Percentiles rank a stretch among this genome's conserved stretches.
Evolutionary conservation across 2,329 filamentous ascomycete genomes (phyloP).

Genomic region (Aspergillus persii): DNA sequence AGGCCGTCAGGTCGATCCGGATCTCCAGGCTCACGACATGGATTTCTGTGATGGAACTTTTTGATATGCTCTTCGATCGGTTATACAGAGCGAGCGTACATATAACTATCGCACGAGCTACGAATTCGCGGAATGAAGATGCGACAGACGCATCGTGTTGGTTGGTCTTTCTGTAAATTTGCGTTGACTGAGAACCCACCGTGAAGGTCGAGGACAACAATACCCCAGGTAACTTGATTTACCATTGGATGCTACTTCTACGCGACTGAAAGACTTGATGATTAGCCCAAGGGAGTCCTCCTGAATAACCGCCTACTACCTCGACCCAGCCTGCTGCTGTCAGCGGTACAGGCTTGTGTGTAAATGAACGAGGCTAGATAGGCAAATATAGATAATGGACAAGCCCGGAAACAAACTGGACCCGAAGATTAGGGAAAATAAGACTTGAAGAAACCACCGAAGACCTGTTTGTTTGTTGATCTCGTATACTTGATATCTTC

Average conservation of each 20-base stretch:
- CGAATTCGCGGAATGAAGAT: background rate
- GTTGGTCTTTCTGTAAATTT: background rate
- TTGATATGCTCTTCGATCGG: background rate
- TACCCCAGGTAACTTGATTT: no score
- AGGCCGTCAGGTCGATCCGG: constrained; percentile 73
- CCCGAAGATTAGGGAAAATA: no score
- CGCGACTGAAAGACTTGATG: background rate
- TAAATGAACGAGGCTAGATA: background rate
- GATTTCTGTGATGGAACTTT: background rate
- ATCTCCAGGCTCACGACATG: constrained; percentile 40
- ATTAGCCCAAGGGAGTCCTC: background rate
- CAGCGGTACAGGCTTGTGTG: background rate
- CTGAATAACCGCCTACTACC: background rate
- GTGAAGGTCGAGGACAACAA: background rate
- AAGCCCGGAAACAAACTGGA: no score
- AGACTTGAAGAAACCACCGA: no score
- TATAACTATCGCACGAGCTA: background rate
- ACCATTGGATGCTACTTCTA: background rate
- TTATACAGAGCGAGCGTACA: background rate
- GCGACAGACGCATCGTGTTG: background rate
- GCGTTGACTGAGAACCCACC: background rate
- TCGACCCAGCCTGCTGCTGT: no score
- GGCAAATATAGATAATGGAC: background rate
- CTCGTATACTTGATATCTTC: background rate
- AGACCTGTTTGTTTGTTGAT: no score